Conservation (phyloP, 805 yeast species). For the Starmerella bacillaris region DNA sequence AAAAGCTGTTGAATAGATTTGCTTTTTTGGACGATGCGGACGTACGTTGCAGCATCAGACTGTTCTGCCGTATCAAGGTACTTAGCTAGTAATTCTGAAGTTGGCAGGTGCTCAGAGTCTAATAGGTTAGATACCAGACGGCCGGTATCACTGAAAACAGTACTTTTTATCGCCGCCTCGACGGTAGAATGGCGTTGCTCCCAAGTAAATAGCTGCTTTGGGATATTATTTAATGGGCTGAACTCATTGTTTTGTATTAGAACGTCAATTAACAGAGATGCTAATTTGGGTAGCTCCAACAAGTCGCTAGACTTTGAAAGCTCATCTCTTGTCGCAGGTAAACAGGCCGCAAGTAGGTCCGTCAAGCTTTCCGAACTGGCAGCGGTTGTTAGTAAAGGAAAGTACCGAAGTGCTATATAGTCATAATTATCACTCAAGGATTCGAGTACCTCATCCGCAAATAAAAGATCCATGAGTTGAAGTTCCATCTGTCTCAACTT, state of each 20-base stretch:
- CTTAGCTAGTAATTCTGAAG: background rate
- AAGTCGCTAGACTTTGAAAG: conserved; percentile 1
- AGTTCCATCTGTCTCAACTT: background rate
- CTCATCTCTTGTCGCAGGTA: background rate
- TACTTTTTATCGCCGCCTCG: background rate
- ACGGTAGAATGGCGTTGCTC: conserved; percentile 9
- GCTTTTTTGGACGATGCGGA: background rate
- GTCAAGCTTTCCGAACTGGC: background rate
- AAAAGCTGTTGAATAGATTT: background rate
- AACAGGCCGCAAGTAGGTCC: conserved; percentile 1
- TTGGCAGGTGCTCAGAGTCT: conserved; percentile 9
- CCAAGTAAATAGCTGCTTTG: conserved; percentile 10
- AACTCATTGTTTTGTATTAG: conserved; percentile 3
- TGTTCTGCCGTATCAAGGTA: background rate
- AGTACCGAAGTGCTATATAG: conserved; percentile 7
- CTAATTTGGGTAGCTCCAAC: conserved; percentile 3
- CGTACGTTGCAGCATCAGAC: background rate
- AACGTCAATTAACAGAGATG: conserved; percentile 5
- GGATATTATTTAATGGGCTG: conserved; percentile 2
- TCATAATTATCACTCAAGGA: background rate
- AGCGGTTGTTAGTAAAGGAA: conserved; percentile 5
- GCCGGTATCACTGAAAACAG: background rate
- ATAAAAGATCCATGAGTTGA: conserved; percentile 1
- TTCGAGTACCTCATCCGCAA: background rate
- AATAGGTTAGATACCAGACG: conserved; percentile 4